Base-by-base conservation (phyloP, 2,329 filamentous ascomycete genomes). In the Colletotrichum abscissum region DNA sequence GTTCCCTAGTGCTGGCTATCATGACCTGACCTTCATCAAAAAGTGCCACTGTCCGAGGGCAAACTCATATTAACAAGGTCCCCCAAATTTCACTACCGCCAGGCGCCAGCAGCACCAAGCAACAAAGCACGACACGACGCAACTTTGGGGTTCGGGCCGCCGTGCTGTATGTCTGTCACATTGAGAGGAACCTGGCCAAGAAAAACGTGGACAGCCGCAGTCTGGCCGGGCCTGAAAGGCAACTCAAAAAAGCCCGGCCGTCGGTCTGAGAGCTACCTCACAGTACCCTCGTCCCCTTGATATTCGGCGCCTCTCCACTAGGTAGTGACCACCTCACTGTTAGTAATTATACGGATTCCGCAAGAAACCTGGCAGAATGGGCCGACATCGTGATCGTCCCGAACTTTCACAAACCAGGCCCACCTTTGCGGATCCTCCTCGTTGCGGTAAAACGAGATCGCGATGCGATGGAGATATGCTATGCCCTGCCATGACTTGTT, bases 311-410 rank as follows among this genome's bases (percentile, higher is more conserved):
- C 38, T 42, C 38, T 42, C 38, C 38, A 19, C 5, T 42, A 33
- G 30, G 30, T 33, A 42, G 38, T 3, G 14, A 42, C 38, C 16
- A 42, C 38, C 14, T 42, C 38, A 16, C 38, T 42, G 38, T 42
- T 42, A 19, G 38, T 7, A 55, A 22, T 55, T 12, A 28, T 14
- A 24, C 26, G 52, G 11, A 55, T 63, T n/a, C 42, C 12, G 24
- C 54, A 46, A 24, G 58, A 60, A 62, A 46, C 63, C 63, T 42
- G 33, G 55, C 26, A 28, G 46, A 67, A 62, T 60, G 64, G 69
- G 46, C 63, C 69, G 58, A 63, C 59, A 69, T 69, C 58, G 67
- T 65, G 70, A 69, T 70, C 70, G 66, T 64, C 66, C 70, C 58
- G 70, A 70, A 70, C 70, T 69, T 52, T 60, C 55, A 66, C 28